Base-by-base conservation (phyloP, 1,139 yeast genomes). In the Torulaspora globosa region DNA sequence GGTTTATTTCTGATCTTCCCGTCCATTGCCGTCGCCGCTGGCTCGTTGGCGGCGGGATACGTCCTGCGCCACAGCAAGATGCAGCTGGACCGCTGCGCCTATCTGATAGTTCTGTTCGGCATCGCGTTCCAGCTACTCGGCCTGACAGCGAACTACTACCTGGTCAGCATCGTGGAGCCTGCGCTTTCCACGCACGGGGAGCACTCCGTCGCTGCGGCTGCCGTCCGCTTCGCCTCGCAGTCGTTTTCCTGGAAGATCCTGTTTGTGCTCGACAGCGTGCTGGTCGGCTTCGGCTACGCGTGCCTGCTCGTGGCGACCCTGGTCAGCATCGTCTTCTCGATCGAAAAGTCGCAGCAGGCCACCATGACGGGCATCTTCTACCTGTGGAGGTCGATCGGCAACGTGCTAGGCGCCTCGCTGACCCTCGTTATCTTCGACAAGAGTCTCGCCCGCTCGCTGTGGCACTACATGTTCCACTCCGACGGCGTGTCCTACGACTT, bases 11-110 rank as follows among this genome's bases (percentile, higher is more conserved):
- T 53, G 65, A 71, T 66, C 69, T 78, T 66, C 60, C 78, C 65
- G 71, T 78, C 56, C 2, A 47, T 71, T 12, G 60, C 75, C 1
- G 71, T 75, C 2, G 76, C 88, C 0, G 45, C 70, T 14, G 87
- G 88, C 0, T 80, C 88, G 0, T 63, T 82, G n/a, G 64, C 73
- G 7, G 77, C 86, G 1, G 89, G 89, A 0, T 59, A 62, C 51
- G 48, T 67, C 2, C 58, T 74, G 27, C 65, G 71, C 41, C 53
- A 53, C 14, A 63, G 67, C 4, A 58, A 53, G 15, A 46, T 51
- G 44, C 55, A 56, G 23, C 44, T 63, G 24, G 63, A 59, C 10
- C 57, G 56, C 39, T 62, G 66, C 46, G 49, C 66, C 1, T 59
- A 60, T 30, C 30, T 52, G 21, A 44, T 63, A 9, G 57, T 57